A percentile compares a stretch with the other conserved stretches of the same genome.
These are phyloP conservation scores for Cytospora schulzeri DNA, from an alignment of 2,329 filamentous ascomycete species.

Conservation along the genomic window DNA sequence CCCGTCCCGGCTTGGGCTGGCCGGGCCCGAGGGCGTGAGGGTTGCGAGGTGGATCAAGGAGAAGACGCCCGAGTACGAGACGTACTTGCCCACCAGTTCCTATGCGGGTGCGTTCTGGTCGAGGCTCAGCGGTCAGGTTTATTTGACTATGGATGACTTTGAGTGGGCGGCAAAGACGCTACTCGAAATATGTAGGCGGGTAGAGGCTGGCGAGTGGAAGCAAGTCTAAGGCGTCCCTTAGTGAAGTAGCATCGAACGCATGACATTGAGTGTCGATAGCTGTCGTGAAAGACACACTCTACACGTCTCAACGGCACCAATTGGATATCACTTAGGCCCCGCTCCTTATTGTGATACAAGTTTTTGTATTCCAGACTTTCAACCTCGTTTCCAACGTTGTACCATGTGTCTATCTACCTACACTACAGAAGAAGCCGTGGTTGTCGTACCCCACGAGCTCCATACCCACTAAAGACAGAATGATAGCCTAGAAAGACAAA, in stretches of 20 bases:
- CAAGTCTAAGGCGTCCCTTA: not conserved
- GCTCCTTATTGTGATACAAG: not conserved
- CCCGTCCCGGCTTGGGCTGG: constrained; percentile 18
- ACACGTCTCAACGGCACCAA: not conserved
- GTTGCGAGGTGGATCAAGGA: constrained; percentile 38
- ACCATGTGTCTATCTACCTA: constrained; percentile 7
- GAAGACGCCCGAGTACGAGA: constrained; percentile 48
- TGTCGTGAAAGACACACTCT: no score
- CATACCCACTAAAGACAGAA: not conserved
- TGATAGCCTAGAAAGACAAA: not conserved
- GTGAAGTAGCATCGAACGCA: no score
- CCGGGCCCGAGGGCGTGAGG: constrained; percentile 24
- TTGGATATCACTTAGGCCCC: not conserved
- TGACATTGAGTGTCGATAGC: no score
- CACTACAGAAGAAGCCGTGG: not conserved
- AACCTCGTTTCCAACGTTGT: not conserved
- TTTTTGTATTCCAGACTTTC: not conserved
- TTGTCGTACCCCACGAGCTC: not conserved
- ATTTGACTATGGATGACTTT: constrained; percentile 67
- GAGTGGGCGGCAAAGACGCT: constrained; percentile 58
- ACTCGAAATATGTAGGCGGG: constrained; percentile 34
- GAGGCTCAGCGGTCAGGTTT: constrained; percentile 67
- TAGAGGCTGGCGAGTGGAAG: constrained; percentile 7
- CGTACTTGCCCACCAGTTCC: constrained; percentile 59
- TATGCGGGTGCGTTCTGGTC: constrained; percentile 62